Base-by-base conservation (phyloP, 2,329 filamentous ascomycete species). In the Epichloe uncinata region DNA sequence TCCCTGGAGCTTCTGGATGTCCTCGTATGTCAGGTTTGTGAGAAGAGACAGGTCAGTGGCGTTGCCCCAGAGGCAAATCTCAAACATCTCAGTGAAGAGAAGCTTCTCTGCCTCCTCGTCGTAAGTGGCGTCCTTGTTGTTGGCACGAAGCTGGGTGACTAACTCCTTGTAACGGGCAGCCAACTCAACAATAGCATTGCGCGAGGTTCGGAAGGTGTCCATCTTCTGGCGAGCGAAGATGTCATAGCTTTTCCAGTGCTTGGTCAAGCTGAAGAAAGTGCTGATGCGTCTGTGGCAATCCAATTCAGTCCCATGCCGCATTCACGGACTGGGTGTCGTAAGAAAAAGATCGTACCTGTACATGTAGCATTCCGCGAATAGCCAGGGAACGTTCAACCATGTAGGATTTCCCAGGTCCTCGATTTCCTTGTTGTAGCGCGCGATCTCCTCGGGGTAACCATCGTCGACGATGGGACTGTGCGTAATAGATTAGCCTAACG, bases 1-100 rank as follows among this genome's bases (percentile, higher is more conserved):
- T 15, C 91, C 91, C 71, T 98, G 93, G 9, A 97, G 76, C 66
- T 95, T 95, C 69, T 97, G 91, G 56, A 98, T 94, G 61, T 97
- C 93, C 60, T 96, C 90, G 66, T 95, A 95, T 2, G 85, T 87
- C 50, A 96, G 76, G 58, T 84, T 89, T 0, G 90, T 95, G 50
- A 97, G 74, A 18, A 97, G 82, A 0, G 88, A 95, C 13, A 97
- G 74, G 65, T 97, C 93, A 0, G 91, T 97, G 2, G 91, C 93
- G 65, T 97, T 97, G 11, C 91, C 91, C 91, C 91, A 97, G 2
- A 97, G 78, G 63, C 90, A 96, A 58, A 96, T 93, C 72, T 96
- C 88, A 67, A 84, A 90, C 85, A 97, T 94, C 64, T 97, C 91
- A 22, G 75, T 75, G 69, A 97, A 97, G 26, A 96, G 71, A 0